Base-by-base conservation (phyloP, 2,329 filamentous ascomycete species). In the Calycina marina region DNA sequence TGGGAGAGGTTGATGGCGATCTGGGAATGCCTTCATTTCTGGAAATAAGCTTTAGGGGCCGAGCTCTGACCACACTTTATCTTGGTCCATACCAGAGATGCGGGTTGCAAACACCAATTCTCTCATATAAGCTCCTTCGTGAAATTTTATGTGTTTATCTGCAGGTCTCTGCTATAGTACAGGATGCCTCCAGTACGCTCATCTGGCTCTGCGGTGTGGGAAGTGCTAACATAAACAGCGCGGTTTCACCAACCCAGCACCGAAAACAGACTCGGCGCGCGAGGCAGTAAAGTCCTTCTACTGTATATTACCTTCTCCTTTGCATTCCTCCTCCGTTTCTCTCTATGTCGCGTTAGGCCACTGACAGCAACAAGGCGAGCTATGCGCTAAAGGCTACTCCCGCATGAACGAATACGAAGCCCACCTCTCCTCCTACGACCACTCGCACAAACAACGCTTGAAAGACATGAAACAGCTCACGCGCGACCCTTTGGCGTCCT, bases 351-450 rank as follows among this genome's bases (percentile, higher is more conserved):
- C 28, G 32, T 25, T 20, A 18, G 12, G 25, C 39, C 45, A 24
- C 42, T 32, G 16, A 20, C 5, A n/a, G 8, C 8, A 22, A 2
- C 2, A 36, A 63, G 64, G 73, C 62, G 71, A 76, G 25, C 71
- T 96, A 34, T 96, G 90, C 62, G 75, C 79, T 42, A 96, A 96
- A 60, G 88, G 86, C 47, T 98, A 96, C 59, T 75, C 77, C 2
- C 84, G 90, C 35, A 88, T 93, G 67, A 88, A 92, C 52, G 88
- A 96, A 55, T 94, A 92, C 55, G 88, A 96, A 57, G 79, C 86
- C 5, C 90, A 98, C 55, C 81, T 94, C 35, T 76, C 76, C 41
- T 90, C 81, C 48, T 96, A 96, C 57, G 90, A 96, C 53, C 90
- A 98, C 58, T 81, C 82, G 47, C 90, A 98, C 58, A 86, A 85